Evolutionary conservation across 148 eudicot genomes (phyloP).

Genomic region (Linanthus parryae): DNA sequence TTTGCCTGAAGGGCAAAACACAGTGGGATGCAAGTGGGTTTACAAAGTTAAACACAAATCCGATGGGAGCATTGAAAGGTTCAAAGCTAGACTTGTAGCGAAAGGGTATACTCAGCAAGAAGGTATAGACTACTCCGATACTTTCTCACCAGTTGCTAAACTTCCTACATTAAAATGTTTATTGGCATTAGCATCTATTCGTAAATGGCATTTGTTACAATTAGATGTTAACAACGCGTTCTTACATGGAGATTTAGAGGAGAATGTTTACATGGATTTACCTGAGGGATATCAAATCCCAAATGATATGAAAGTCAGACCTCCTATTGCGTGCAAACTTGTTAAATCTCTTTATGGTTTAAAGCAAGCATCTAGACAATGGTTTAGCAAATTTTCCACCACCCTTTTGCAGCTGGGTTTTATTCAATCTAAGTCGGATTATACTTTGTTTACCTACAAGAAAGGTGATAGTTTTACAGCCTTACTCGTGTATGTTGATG

Average conservation of each 20-base stretch:
- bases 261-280: neutral
- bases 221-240: neutral
- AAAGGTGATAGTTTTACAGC: neutral
- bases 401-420: neutral
- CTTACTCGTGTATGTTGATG: neutral
- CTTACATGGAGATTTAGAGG: neutral
- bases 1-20: neutral
- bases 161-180: neutral
- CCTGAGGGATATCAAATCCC: neutral
- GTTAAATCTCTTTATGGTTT: neutral
- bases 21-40: neutral
- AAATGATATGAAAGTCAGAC: neutral
- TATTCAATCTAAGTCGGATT: neutral
- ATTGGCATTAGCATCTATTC: neutral
- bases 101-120: neutral
- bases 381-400: neutral
- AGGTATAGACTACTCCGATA: neutral
- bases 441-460: neutral
- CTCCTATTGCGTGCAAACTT: neutral
- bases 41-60: neutral
- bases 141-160: neutral
- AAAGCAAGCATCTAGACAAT: neutral
- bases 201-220: neutral
- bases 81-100: neutral
- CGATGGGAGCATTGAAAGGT: neutral